A percentile compares a stretch with the other conserved stretches of the same genome.
Evolutionary conservation across 1,284 basidiomycete genomes (phyloP).

Genomic region (Irpex lacteus): DNA sequence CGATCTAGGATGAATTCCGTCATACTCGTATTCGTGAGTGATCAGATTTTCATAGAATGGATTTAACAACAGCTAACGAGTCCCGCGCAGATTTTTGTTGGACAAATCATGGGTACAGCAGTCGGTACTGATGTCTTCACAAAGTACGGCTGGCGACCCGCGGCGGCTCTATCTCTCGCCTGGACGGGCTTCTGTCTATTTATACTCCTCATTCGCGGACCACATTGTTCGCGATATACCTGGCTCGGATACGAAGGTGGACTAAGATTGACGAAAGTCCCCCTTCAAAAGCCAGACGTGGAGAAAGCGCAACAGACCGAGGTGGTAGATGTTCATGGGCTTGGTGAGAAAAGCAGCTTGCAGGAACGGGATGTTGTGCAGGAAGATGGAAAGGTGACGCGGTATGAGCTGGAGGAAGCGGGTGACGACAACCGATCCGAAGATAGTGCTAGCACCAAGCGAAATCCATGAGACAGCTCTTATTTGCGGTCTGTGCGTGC

Average conservation of each 20-base stretch:
- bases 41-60: neutral
- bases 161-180: conserved; percentile 11
- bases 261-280: conserved; percentile 6
- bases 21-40: conserved; percentile 40
- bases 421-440: neutral
- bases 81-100: conserved; percentile 32
- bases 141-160: conserved; percentile 12
- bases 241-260: conserved; percentile 17
- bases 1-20: conserved; percentile 51
- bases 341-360: neutral
- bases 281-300: neutral
- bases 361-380: neutral
- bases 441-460: neutral
- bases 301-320: neutral
- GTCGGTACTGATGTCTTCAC: conserved; percentile 50
- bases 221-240: conserved; percentile 12
- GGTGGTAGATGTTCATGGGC: neutral
- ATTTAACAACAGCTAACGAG: neutral
- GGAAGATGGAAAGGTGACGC: neutral
- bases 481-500: too few species aligned
- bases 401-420: neutral
- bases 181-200: conserved; percentile 12
- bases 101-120: conserved; percentile 51
- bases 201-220: conserved; percentile 12
- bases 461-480: neutral